Evolutionary conservation across 2,329 filamentous ascomycete species (phyloP).

Genomic region (Colletotrichum filicis): DNA sequence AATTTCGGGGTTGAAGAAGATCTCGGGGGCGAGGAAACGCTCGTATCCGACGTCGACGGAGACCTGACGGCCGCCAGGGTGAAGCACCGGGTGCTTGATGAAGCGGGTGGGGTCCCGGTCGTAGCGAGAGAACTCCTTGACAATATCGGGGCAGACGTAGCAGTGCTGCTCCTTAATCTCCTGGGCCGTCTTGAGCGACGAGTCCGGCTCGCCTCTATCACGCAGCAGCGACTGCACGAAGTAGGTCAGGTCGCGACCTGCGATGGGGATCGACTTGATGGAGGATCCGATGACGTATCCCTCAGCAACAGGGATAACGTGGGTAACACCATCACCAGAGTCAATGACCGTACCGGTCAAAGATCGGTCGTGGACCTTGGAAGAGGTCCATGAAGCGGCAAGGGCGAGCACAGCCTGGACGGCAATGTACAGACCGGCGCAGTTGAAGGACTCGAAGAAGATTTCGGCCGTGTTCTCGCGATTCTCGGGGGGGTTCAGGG

Average conservation of each 20-base stretch:
- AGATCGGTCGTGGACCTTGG: conserved; percentile 95
- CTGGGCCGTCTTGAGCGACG: conserved; percentile 95
- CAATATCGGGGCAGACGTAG: conserved; percentile 98
- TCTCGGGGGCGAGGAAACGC: conserved; percentile 96
- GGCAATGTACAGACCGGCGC: conserved; percentile 97
- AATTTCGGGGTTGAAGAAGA: conserved; percentile 99
- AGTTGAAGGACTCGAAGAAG: conserved; percentile 99
- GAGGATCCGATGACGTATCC: conserved; percentile 99
- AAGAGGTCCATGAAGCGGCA: conserved; percentile 97
- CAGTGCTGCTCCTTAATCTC: conserved; percentile 99
- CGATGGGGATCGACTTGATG: conserved; percentile 99
- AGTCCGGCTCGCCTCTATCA: conserved; percentile 96
- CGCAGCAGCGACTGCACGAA: conserved; percentile 96
- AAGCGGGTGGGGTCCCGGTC: conserved; percentile 94
- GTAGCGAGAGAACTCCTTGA: conserved; percentile 96
- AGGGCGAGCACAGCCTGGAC: conserved; percentile 97
- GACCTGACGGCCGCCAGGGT: conserved; percentile 86
- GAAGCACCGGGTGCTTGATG: conserved; percentile 86
- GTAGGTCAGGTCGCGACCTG: conserved; percentile 97
- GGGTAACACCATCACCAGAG: conserved; percentile 97
- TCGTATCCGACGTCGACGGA: conserved; percentile 96
- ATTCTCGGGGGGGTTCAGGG: conserved; percentile 97
- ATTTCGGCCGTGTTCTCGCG: conserved; percentile 99
- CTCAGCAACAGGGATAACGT: conserved; percentile 98
- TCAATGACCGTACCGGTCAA: conserved; percentile 98